Percentiles rank a stretch among this genome's conserved stretches.
These are phyloP conservation scores for Coprinopsis cinerea DNA, from an alignment of 768 basidiomycete species.

Conservation along the genomic window DNA sequence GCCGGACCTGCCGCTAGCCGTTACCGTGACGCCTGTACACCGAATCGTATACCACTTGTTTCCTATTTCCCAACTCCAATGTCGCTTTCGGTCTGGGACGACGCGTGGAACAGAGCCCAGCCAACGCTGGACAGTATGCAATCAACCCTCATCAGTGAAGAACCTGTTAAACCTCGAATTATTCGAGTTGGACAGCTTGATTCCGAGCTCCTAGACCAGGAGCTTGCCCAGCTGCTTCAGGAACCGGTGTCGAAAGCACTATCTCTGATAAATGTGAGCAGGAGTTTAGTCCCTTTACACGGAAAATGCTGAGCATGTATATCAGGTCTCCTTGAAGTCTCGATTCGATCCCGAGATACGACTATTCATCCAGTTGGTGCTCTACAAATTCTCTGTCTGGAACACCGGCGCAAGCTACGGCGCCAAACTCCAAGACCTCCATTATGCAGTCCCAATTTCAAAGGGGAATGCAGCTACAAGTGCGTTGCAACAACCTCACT, in stretches of 20 bases:
- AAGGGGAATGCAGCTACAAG: slow-evolving; percentile 23
- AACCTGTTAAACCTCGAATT: slow-evolving; percentile 38
- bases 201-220: slow-evolving; percentile 83
- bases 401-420: slow-evolving; percentile 77
- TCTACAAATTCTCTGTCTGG: slow-evolving; percentile 86
- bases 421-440: slow-evolving; percentile 73
- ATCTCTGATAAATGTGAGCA: slow-evolving; percentile 57
- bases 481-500: slow-evolving; percentile 23
- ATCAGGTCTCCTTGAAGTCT: slow-evolving; percentile 50
- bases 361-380: slow-evolving; percentile 59
- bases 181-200: slow-evolving; percentile 89
- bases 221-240: slow-evolving; percentile 74
- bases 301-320: slow-evolving; percentile 8
- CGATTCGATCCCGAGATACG: slow-evolving; percentile 71
- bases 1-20: background rate
- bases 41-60: background rate
- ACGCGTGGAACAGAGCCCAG: slow-evolving; percentile 60
- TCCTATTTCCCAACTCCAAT: slow-evolving; percentile 5
- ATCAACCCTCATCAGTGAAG: slow-evolving; percentile 27
- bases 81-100: slow-evolving; percentile 39
- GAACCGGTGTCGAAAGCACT: slow-evolving; percentile 78
- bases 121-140: slow-evolving; percentile 46
- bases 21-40: background rate
- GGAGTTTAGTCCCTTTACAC: background rate
- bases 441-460: slow-evolving; percentile 39